Conservation (phyloP, 2,329 filamentous ascomycete genomes). For the Nigrograna mackinnonii region DNA sequence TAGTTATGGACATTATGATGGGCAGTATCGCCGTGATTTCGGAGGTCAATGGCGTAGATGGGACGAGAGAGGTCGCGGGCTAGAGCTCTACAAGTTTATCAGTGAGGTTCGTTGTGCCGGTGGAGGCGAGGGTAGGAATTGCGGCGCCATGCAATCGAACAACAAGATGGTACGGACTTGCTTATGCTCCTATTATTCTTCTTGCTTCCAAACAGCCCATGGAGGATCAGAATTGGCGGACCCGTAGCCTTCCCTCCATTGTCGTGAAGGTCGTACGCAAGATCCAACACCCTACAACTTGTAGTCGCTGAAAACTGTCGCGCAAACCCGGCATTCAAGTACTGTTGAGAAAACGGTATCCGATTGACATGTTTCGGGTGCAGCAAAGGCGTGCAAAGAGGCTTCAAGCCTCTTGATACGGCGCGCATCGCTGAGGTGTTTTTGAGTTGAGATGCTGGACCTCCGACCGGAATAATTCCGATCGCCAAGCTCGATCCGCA, state of each 20-base stretch:
- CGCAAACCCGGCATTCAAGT: not conserved
- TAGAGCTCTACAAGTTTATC: conserved; percentile 61
- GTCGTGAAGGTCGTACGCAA: conserved; percentile 39
- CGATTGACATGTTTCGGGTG: conserved; percentile 2
- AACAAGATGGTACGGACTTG: conserved; percentile 79
- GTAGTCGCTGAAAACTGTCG: conserved; percentile 9
- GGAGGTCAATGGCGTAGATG: conserved; percentile 84
- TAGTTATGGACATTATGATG: conserved; percentile 81
- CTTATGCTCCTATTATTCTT: conserved; percentile 93
- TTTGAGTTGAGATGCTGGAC: not conserved
- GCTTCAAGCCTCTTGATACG: not conserved
- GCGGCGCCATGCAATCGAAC: too few relatives aligned
- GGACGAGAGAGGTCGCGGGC: conserved; percentile 79
- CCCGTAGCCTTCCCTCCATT: conserved; percentile 38
- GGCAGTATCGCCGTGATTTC: conserved; percentile 91
- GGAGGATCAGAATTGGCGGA: conserved; percentile 83
- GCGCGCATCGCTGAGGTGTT: conserved; percentile 5
- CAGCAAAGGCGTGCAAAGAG: conserved; percentile 3
- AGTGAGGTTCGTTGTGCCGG: too few relatives aligned
- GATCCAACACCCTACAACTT: conserved; percentile 27
- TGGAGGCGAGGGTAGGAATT: too few relatives aligned
- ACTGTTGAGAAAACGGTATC: not conserved
- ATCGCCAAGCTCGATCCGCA: too few relatives aligned
- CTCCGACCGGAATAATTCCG: not conserved
- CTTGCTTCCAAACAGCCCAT: conserved; percentile 93